Conservation (phyloP, 768 basidiomycete genomes). For the Leccinellum luteum region DNA sequence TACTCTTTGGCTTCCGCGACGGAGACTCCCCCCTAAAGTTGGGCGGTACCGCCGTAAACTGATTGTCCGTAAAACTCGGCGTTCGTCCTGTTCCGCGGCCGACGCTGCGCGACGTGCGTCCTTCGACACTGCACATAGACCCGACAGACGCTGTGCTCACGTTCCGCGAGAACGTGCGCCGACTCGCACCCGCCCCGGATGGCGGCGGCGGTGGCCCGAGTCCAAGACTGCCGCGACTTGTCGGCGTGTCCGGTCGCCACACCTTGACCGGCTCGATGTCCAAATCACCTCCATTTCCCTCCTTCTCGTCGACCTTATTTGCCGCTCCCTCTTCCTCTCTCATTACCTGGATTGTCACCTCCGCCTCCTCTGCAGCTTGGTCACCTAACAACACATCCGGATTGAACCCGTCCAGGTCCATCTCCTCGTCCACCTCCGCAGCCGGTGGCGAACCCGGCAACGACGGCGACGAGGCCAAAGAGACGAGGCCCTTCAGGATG, state of each 20-base stretch:
- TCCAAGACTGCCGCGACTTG: not conserved
- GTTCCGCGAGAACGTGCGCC: constrained; percentile 19
- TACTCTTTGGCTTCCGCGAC: constrained; percentile 28
- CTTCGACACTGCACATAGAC: not conserved
- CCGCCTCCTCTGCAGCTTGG: not conserved
- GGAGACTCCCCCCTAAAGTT: constrained; percentile 32
- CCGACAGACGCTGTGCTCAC: constrained; percentile 10
- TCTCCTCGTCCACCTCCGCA: not conserved
- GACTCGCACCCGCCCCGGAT: not conserved
- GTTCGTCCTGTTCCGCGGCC: constrained; percentile 24
- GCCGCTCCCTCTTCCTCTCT: not conserved
- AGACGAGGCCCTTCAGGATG: constrained; percentile 30
- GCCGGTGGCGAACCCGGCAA: not conserved
- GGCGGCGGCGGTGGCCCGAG: not conserved
- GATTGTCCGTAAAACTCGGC: constrained; percentile 37
- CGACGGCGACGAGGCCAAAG: not conserved
- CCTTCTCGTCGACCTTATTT: not conserved
- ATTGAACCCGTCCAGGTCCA: constrained; percentile 14
- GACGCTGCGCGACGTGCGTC: not conserved
- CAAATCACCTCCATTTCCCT: constrained; percentile 1
- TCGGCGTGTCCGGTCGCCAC: not conserved
- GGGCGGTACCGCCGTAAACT: constrained; percentile 46
- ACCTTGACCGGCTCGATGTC: constrained; percentile 28
- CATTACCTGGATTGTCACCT: not conserved
- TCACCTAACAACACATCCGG: constrained; percentile 6